Evolutionary conservation across 2,329 filamentous ascomycete genomes (phyloP).

Genomic region (Cladosporium sp.): DNA sequence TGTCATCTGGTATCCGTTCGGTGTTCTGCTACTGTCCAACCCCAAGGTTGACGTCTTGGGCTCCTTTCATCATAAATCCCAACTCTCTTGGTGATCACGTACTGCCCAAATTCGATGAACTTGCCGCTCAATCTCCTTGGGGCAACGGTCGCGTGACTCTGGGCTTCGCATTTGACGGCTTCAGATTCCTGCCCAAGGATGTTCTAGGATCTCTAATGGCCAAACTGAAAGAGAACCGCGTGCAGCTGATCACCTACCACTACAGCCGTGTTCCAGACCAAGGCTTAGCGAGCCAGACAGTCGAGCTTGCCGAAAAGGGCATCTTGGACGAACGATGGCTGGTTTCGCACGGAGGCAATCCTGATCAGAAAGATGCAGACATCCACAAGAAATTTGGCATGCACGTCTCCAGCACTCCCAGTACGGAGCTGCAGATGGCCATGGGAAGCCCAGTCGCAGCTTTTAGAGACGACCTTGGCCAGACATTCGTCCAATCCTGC

Average conservation of each 20-base stretch:
- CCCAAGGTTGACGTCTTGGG: constrained; percentile 36
- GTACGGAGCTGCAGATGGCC: constrained; percentile 56
- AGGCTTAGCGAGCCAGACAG: constrained; percentile 28
- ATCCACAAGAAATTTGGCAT: constrained; percentile 40
- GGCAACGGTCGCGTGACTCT: constrained; percentile 43
- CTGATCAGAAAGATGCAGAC: constrained; percentile 39
- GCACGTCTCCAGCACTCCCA: constrained; percentile 50
- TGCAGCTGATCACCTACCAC: constrained; percentile 46
- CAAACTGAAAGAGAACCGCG: constrained; percentile 39
- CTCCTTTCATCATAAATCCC: constrained; percentile 31
- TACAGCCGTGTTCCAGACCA: constrained; percentile 34
- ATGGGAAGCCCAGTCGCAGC: constrained; percentile 41
- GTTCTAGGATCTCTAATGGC: constrained; percentile 43
- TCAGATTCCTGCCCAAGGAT: constrained; percentile 42
- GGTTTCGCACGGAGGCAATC: constrained; percentile 45
- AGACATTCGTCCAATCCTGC: constrained; percentile 27
- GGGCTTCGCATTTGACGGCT: constrained; percentile 49
- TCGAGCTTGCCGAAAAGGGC: constrained; percentile 37
- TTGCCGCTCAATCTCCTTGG: constrained; percentile 38
- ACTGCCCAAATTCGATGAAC: constrained; percentile 40
- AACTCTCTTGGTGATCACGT: constrained; percentile 42
- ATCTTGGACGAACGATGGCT: constrained; percentile 48
- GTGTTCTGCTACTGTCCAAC: constrained; percentile 49
- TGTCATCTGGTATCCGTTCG: constrained; percentile 50
- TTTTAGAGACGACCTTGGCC: constrained; percentile 35